Evolutionary conservation across 495 filamentous ascomycete genomes (phyloP).

Genomic region (Penicillium steckii): DNA sequence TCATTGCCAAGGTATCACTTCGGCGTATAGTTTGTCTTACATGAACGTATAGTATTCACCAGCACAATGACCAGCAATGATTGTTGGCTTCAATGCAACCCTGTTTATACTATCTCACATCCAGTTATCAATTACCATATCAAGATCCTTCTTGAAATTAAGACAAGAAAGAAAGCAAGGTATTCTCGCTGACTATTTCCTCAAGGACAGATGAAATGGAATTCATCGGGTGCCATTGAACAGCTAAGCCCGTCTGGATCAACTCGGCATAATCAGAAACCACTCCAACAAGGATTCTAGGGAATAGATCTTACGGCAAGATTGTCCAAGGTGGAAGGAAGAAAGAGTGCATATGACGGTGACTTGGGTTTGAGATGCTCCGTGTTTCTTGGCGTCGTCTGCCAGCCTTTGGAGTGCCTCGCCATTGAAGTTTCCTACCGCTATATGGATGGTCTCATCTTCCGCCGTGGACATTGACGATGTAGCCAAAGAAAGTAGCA

Average conservation of each 20-base stretch:
- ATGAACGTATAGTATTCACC: too few species aligned
- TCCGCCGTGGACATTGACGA: not conserved
- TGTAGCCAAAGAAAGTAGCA: not conserved
- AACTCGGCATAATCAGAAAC: not conserved
- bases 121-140: too few species aligned
- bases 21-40: too few species aligned
- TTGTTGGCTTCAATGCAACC: too few species aligned
- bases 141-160: too few species aligned
- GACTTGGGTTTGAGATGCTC: not conserved
- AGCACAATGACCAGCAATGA: too few species aligned
- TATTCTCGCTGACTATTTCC: too few species aligned
- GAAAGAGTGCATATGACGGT: not conserved
- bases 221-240: slow-evolving; percentile 1
- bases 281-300: not conserved
- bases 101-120: too few species aligned
- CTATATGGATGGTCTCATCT: not conserved
- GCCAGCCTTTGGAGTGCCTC: not conserved
- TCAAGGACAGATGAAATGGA: slow-evolving; percentile 1
- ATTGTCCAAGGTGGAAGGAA: not conserved
- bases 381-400: not conserved
- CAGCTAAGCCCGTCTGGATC: not conserved
- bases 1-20: too few species aligned
- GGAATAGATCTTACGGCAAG: not conserved
- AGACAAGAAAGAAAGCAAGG: too few species aligned
- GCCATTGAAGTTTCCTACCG: not conserved